A percentile compares a stretch with the other conserved stretches of the same genome.
phyloP scores from a whole-genome alignment of 1,139 yeast species.

The Scheffersomyces illinoinensis region DNA sequence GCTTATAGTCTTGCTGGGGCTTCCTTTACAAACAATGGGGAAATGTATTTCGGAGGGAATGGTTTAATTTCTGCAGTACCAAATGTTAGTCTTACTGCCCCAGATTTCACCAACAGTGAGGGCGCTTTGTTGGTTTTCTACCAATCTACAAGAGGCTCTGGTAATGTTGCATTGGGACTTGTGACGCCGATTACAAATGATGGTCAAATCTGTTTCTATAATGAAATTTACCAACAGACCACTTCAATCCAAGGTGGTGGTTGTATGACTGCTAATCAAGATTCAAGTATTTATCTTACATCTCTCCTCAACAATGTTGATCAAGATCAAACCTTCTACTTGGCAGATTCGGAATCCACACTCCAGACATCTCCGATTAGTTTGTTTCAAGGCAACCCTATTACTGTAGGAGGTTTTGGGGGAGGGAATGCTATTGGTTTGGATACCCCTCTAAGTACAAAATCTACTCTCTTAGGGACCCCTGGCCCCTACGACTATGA shows the following conservation, averaged over 20 bases:
- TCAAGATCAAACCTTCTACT: constrained; percentile 13
- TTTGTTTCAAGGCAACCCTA: constrained; percentile 15
- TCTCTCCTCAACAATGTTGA: constrained; percentile 8
- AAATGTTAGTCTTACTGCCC: constrained; percentile 9
- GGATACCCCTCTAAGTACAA: constrained; percentile 12
- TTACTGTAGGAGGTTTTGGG: constrained; percentile 31
- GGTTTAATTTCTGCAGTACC: constrained; percentile 9
- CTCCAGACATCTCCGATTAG: constrained; percentile 14
- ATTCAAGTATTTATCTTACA: constrained; percentile 8
- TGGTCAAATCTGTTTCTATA: constrained; percentile 15
- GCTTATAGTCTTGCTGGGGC: constrained; percentile 8
- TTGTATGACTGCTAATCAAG: constrained; percentile 12
- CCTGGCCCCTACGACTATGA: constrained; percentile 12
- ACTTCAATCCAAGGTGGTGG: constrained; percentile 13
- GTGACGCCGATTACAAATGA: constrained; percentile 9
- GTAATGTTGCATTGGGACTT: constrained; percentile 9
- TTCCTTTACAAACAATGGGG: constrained; percentile 12
- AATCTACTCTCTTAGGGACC: too few relatives aligned
- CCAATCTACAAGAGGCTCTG: constrained; percentile 8
- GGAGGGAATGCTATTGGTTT: constrained; percentile 26
- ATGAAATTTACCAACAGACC: constrained; percentile 12
- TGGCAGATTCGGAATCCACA: constrained; percentile 9
- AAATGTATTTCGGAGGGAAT: constrained; percentile 10
- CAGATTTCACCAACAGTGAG: constrained; percentile 14
- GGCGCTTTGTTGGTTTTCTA: constrained; percentile 12